These are phyloP conservation scores for Blastocystis sp. DNA, from an alignment of 352 stramenopile species.

Conservation along the genomic window DNA sequence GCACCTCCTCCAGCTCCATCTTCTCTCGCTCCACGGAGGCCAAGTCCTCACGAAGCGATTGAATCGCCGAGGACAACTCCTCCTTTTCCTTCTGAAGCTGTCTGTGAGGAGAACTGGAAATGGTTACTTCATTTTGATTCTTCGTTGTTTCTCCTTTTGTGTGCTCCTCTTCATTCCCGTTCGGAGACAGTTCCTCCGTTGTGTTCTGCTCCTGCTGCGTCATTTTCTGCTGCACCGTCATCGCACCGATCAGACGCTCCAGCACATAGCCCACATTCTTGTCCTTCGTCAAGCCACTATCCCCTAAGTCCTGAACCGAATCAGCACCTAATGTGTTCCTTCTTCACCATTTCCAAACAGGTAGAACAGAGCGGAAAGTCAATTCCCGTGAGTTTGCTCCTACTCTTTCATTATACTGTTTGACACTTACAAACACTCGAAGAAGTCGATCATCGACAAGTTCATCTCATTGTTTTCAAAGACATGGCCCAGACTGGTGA, in stretches of 20 bases:
- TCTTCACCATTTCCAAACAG: conserved; percentile 55
- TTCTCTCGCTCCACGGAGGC: conserved; percentile 18
- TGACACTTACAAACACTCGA: conserved; percentile 40
- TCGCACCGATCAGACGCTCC: conserved; percentile 57
- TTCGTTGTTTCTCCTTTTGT: neutral
- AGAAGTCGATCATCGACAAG: conserved; percentile 61
- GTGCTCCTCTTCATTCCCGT: conserved; percentile 27
- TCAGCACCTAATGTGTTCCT: conserved; percentile 27
- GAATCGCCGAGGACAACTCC: conserved; percentile 1
- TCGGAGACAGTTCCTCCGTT: neutral
- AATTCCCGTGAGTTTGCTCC: conserved; percentile 28
- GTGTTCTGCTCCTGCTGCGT: neutral
- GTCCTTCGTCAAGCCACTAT: conserved; percentile 46
- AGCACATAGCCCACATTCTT: conserved; percentile 55
- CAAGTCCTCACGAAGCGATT: conserved; percentile 3
- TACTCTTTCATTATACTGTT: neutral
- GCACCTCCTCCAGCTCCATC: conserved; percentile 52
- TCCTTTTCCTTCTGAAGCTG: conserved; percentile 39
- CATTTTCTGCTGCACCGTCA: conserved; percentile 62
- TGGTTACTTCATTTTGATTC: too few species aligned
- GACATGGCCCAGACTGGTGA: conserved; percentile 6
- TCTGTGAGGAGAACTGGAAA: neutral
- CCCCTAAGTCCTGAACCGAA: neutral
- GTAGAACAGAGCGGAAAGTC: conserved; percentile 55
- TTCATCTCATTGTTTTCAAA: neutral